phyloP scores from a whole-genome alignment of 2,329 filamentous ascomycete genomes.

The Myriosclerotinia curreyana region DNA sequence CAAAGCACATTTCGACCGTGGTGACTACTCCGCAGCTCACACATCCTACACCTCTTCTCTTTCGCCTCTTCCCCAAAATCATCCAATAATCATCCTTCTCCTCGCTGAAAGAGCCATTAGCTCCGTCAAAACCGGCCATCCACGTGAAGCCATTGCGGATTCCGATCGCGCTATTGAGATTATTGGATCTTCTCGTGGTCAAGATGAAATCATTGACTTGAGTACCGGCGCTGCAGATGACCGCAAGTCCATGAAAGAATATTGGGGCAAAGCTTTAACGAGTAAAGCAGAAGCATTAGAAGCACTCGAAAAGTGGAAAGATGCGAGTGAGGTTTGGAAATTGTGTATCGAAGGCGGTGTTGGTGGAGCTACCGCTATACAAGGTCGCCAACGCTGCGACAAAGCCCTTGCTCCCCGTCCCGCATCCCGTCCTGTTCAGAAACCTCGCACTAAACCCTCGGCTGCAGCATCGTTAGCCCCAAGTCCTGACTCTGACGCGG shows the following conservation, averaged over 20 bases:
- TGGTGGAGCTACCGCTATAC: conserved; percentile 78
- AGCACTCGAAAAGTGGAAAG: conserved; percentile 89
- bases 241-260: conserved; percentile 82
- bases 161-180: conserved; percentile 75
- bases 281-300: conserved; percentile 95
- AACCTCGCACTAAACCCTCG: conserved; percentile 44
- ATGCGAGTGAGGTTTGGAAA: conserved; percentile 79
- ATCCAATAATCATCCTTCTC: conserved; percentile 84
- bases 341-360: conserved; percentile 78
- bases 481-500: conserved; percentile 65
- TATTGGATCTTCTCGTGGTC: conserved; percentile 76
- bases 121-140: conserved; percentile 85
- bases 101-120: conserved; percentile 90
- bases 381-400: conserved; percentile 86
- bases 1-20: conserved; percentile 87
- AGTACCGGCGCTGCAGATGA: conserved; percentile 56
- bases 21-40: conserved; percentile 86
- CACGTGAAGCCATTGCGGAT: conserved; percentile 81
- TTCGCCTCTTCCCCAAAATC: conserved; percentile 66
- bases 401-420: conserved; percentile 72
- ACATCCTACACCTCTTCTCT: conserved; percentile 77
- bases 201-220: conserved; percentile 75
- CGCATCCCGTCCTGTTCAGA: conserved; percentile 45
- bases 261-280: conserved; percentile 89
- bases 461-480: conserved; percentile 44